Evolutionary conservation across 331 rosid species (phyloP).

Genomic region (Arachis monticola): DNA sequence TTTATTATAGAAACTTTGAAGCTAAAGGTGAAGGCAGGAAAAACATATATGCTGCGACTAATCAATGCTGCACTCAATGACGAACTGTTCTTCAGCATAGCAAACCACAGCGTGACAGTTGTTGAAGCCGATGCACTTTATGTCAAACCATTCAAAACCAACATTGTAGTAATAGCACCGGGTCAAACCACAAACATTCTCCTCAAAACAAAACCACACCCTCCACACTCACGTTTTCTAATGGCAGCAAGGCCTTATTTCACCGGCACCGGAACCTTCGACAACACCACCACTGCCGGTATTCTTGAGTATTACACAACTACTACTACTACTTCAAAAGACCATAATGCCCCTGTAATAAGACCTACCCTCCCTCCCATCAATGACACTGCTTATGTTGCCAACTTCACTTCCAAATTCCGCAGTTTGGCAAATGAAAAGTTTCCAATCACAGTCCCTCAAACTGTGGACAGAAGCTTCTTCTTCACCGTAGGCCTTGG

Average conservation of each 20-base stretch:
- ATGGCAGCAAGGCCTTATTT: slow-evolving; percentile 41
- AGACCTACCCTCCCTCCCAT: slow-evolving; percentile 44
- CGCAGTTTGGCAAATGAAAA: slow-evolving; percentile 34
- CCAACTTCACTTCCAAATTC: slow-evolving; percentile 37
- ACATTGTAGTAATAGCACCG: slow-evolving; percentile 38
- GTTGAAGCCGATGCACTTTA: slow-evolving; percentile 44
- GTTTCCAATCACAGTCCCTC: slow-evolving; percentile 36
- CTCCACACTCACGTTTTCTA: slow-evolving; percentile 32
- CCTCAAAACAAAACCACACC: slow-evolving; percentile 20
- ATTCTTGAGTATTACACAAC: slow-evolving; percentile 26
- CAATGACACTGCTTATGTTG: slow-evolving; percentile 36
- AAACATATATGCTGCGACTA: slow-evolving; percentile 39
- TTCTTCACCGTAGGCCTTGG: slow-evolving; percentile 46
- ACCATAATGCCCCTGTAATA: not conserved
- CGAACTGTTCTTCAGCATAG: slow-evolving; percentile 39
- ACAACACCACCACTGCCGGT: slow-evolving; percentile 40
- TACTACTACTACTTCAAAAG: slow-evolving; percentile 13
- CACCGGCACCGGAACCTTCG: slow-evolving; percentile 36
- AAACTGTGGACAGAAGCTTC: slow-evolving; percentile 34
- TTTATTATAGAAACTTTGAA: slow-evolving; percentile 34
- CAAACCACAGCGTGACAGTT: slow-evolving; percentile 37
- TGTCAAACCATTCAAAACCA: slow-evolving; percentile 36
- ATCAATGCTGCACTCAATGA: slow-evolving; percentile 48
- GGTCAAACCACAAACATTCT: slow-evolving; percentile 47
- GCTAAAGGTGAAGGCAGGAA: slow-evolving; percentile 40